Evolutionary conservation across 139 green algal genomes (phyloP).

Genomic region (Chlorella sp.): DNA sequence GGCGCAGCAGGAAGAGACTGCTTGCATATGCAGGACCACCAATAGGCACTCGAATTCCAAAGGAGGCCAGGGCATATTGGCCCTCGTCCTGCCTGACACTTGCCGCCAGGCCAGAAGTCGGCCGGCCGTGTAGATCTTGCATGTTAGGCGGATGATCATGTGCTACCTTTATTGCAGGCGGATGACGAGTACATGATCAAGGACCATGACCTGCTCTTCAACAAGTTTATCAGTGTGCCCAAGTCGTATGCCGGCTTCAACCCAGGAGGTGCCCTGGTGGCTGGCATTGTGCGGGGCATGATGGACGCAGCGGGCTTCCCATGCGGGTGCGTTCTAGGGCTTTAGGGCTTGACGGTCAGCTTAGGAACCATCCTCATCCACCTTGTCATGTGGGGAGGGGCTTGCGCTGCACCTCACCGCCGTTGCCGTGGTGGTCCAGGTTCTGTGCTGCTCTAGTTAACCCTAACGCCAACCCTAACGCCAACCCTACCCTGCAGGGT

Average conservation of each 20-base stretch:
- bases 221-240: slow-evolving; percentile 84
- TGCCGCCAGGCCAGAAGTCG: background rate
- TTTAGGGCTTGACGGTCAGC: background rate
- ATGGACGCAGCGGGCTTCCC: slow-evolving; percentile 87
- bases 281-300: slow-evolving; percentile 88
- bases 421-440: background rate
- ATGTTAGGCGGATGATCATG: background rate
- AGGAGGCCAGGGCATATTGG: background rate
- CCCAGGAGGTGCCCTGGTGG: slow-evolving; percentile 76
- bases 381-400: background rate
- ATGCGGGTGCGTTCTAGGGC: slow-evolving; percentile 40
- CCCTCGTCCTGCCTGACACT: background rate
- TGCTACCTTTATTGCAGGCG: slow-evolving; percentile 43
- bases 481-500: slow-evolving; percentile 50
- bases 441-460: background rate
- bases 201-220: slow-evolving; percentile 85
- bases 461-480: background rate
- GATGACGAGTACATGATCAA: slow-evolving; percentile 98
- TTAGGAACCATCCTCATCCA: background rate
- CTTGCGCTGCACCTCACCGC: too few relatives aligned
- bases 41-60: too few relatives aligned
- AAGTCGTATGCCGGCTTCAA: slow-evolving; percentile 87
- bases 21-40: too few relatives aligned
- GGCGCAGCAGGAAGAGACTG: too few relatives aligned
- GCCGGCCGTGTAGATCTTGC: background rate